phyloP scores from a whole-genome alignment of 768 basidiomycete species.

The Tubosaeta brunneosetosa region DNA sequence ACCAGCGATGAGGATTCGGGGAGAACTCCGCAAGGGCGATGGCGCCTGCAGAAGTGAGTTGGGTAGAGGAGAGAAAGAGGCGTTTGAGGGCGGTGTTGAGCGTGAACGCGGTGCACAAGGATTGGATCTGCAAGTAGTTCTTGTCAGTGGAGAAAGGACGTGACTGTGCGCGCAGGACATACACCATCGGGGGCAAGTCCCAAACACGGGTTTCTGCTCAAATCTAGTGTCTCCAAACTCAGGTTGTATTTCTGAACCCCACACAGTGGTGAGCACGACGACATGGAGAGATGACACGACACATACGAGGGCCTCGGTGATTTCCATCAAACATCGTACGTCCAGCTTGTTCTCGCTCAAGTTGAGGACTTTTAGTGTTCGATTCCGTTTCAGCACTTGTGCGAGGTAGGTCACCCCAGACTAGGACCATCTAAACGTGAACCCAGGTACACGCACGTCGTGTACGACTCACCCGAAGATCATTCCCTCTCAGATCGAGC shows the following conservation, averaged over 20 bases:
- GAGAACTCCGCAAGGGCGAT: constrained; percentile 96
- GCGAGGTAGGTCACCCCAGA: constrained; percentile 85
- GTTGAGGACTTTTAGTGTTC: constrained; percentile 91
- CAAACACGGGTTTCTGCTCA: too few species aligned
- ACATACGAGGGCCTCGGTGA: constrained; percentile 86
- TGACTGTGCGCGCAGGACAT: too few species aligned
- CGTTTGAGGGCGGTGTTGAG: constrained; percentile 89
- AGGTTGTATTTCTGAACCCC: constrained; percentile 15
- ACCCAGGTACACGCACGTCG: background rate
- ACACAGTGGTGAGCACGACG: too few species aligned
- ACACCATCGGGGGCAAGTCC: too few species aligned
- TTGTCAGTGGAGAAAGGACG: too few species aligned
- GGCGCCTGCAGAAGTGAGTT: constrained; percentile 75
- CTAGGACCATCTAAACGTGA: constrained; percentile 24
- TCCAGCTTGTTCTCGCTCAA: constrained; percentile 94
- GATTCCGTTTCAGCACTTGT: constrained; percentile 93
- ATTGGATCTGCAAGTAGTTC: constrained; percentile 54
- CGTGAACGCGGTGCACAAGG: constrained; percentile 88
- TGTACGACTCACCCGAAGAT: constrained; percentile 67
- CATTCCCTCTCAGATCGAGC: constrained; percentile 89
- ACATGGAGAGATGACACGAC: background rate
- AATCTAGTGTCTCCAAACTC: too few species aligned
- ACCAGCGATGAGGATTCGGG: constrained; percentile 84
- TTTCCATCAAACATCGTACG: constrained; percentile 64
- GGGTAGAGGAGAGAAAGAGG: constrained; percentile 83